A percentile compares a stretch with the other conserved stretches of the same genome.
Conservation (phyloP, 352 stramenopile genomes). For the Pythium chondricola region DNA sequence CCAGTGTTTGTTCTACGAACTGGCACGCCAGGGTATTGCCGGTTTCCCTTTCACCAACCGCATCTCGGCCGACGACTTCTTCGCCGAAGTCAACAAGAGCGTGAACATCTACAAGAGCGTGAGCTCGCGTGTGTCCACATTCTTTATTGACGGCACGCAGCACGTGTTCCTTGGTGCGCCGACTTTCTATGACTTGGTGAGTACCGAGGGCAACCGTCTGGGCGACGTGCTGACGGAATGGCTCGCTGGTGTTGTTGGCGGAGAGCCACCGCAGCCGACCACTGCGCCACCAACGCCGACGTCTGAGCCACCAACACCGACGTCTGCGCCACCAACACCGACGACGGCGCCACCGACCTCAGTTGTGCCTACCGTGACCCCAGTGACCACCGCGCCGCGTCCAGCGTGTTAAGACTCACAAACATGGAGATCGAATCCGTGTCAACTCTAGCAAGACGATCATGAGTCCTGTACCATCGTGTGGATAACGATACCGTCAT, state of each 20-base stretch:
- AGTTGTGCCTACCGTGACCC: background rate
- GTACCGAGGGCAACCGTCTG: background rate
- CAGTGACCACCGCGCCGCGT: background rate
- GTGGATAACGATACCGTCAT: too few relatives aligned
- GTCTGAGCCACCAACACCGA: background rate
- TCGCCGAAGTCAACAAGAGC: constrained; percentile 24
- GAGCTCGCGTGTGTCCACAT: constrained; percentile 28
- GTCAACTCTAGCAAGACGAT: too few relatives aligned
- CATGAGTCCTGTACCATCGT: too few relatives aligned
- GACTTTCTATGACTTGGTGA: background rate
- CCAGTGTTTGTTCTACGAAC: constrained; percentile 59
- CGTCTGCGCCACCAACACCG: too few relatives aligned
- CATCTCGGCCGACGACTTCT: constrained; percentile 49
- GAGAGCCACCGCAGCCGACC: background rate
- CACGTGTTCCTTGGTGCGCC: constrained; percentile 1
- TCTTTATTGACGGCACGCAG: constrained; percentile 16
- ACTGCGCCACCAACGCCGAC: background rate
- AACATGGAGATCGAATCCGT: too few relatives aligned
- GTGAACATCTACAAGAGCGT: constrained; percentile 29
- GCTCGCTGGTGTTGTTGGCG: background rate
- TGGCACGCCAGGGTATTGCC: constrained; percentile 38
- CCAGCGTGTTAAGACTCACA: background rate
- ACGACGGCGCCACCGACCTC: background rate
- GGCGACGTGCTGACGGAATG: background rate
- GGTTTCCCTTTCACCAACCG: constrained; percentile 48